Evolutionary conservation across 2,329 filamentous ascomycete species (phyloP), one percentile per base, ranked within the genome.

Genomic region (Colletotrichum sp.): DNA sequence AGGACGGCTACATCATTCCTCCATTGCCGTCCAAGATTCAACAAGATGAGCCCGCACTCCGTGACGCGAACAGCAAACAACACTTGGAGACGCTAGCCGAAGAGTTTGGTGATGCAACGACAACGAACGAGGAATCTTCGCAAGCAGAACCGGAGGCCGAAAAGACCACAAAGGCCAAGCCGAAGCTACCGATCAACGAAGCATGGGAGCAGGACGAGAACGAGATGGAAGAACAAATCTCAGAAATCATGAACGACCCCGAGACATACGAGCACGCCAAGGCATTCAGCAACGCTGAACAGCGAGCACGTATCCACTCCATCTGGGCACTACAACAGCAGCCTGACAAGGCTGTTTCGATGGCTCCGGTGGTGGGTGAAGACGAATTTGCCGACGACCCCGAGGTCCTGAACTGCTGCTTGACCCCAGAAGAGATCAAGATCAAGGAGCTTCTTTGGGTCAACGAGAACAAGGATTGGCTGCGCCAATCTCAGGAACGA

Each of bases 361-460:
- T 92, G 87, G 88, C 90, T 30, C 88, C 90, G 8, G 92, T 94
- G 69, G 93, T 97, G 24, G 92, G 90, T 66, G 94, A 94, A 73
- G 91, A 94, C 73, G 96, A 98, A 81, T 98, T 98, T 80, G 94
- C 93, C 48, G 93, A 97, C 79, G 97, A 99, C 77, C 94, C 93
- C 0, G 97, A 99, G 83, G 95, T 99, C 7, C 87, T 90, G 75
- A 94, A 94, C 79, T 98, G 96, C 81, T 85, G 96, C 43, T 89
- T 98, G 7, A 91, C 90, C 0, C 90, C 93, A 2, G 91, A 92
- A 5, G 96, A 98, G 85, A 91, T 93, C 3, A 91, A 91, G 38
- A 91, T 96, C 81, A 98, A 98, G 83, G 96, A 98, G 83, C 92
- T 93, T 75, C 94, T 98, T 68, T 99, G 97, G 97, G 93, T 98